A percentile compares a stretch with the other conserved stretches of the same genome.
Evolutionary conservation across 2,329 filamentous ascomycete genomes (phyloP).

Genomic region (Aspergillus sp.): DNA sequence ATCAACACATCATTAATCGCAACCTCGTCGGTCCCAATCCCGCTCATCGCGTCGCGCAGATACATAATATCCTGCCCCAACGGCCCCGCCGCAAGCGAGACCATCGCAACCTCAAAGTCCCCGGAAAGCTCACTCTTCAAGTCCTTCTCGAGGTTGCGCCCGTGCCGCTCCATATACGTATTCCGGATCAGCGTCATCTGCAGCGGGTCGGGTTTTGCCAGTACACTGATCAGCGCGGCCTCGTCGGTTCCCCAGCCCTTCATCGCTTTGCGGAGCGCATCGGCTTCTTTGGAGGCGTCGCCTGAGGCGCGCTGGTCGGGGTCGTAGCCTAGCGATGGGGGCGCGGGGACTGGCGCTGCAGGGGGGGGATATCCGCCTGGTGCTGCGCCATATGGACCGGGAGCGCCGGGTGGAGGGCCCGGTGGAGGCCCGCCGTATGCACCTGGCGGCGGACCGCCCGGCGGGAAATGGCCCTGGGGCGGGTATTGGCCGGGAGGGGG

Average conservation of each 20-base stretch:
- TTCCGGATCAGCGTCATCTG: constrained; percentile 65
- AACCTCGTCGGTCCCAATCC: constrained; percentile 73
- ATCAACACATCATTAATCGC: constrained; percentile 78
- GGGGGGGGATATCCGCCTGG: constrained; percentile 3
- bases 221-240: constrained; percentile 64
- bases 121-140: constrained; percentile 70
- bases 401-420: neutral
- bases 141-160: constrained; percentile 69
- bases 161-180: constrained; percentile 62
- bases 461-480: constrained; percentile 9
- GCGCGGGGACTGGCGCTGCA: constrained; percentile 45
- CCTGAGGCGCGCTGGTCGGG: constrained; percentile 61
- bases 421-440: constrained; percentile 1
- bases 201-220: constrained; percentile 69
- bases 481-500: constrained; percentile 6
- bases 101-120: constrained; percentile 68
- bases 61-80: constrained; percentile 70
- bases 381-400: constrained; percentile 3
- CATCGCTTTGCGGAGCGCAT: constrained; percentile 73
- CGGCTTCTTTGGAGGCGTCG: constrained; percentile 59
- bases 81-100: constrained; percentile 71
- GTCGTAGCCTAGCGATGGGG: constrained; percentile 69
- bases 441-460: neutral
- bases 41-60: constrained; percentile 53
- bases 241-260: constrained; percentile 55